Base-by-base conservation (phyloP, 2,329 filamentous ascomycete genomes). In the Pochonia chlamydosporia region DNA sequence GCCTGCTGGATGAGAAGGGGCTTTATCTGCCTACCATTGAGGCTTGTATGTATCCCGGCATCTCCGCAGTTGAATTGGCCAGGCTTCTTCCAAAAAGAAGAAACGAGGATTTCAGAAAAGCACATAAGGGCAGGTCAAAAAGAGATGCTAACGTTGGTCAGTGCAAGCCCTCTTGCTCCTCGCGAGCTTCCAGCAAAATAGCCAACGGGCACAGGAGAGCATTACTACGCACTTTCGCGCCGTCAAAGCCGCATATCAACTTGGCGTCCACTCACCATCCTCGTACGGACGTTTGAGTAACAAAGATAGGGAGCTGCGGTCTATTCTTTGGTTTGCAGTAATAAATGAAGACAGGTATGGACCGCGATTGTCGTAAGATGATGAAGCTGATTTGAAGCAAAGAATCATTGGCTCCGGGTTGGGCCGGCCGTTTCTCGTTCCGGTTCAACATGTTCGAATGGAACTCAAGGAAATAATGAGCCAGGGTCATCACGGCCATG, bases 121-220 rank as follows among this genome's bases (percentile, higher is more conserved):
- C n/a, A n/a, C n/a, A n/a, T n/a, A n/a, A n/a, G n/a, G n/a, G n/a
- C n/a, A n/a, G n/a, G n/a, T n/a, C n/a, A n/a, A n/a, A n/a, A n/a
- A n/a, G n/a, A n/a, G n/a, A n/a, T 3, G 10, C 51, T 48, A 13
- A 41, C 16, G 7, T 7, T 20, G 23, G 2, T 6, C 45, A 59
- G 63, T 67, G 6, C 63, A 66, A 49, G 52, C 59, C 1, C 44
- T 66, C 18, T 54, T 66, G 5, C 56, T 67, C 1, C 50, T 65
- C 2, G 53, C 57, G 2, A 62, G 54, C 30, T 66, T 60, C 31
- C 60, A 65, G 26, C 63, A 67, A 40, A 65, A 64, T 30, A 64
- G 53, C n/a, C 61, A 64, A 40, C 54, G 62, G 3, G 60, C 63
- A 7, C 61, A 62, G 46, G 59, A 62, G 23, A 66, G 62, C 42